A percentile compares a stretch with the other conserved stretches of the same genome.
These are phyloP conservation scores for Maudiozyma saulgeensis DNA, from an alignment of 805 yeast genomes.

Conservation along the genomic window DNA sequence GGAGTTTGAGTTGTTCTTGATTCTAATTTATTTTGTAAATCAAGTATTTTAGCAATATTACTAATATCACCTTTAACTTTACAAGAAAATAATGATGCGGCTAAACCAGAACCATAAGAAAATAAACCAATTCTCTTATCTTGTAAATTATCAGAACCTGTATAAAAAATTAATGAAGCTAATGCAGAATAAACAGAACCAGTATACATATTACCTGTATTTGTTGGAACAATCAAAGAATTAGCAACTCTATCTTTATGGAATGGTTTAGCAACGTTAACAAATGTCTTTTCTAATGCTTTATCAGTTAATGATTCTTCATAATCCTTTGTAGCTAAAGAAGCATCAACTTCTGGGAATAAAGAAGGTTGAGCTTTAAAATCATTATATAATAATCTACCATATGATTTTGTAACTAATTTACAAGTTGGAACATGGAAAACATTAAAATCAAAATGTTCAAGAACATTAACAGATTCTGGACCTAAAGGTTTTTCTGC, in stretches of 20 bases:
- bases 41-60: constrained; percentile 51
- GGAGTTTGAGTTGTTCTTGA: constrained; percentile 61
- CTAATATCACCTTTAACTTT: constrained; percentile 74
- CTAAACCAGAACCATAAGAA: constrained; percentile 98
- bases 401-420: constrained; percentile 85
- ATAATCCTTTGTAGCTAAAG: constrained; percentile 49
- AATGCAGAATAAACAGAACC: constrained; percentile 86
- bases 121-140: constrained; percentile 82
- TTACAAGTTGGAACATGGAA: constrained; percentile 99
- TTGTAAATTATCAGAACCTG: constrained; percentile 64
- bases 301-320: constrained; percentile 74
- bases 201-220: constrained; percentile 97
- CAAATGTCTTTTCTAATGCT: constrained; percentile 74
- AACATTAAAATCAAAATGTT: constrained; percentile 80
- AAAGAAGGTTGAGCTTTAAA: constrained; percentile 58
- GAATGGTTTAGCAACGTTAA: constrained; percentile 62
- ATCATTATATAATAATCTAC: constrained; percentile 85
- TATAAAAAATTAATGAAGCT: constrained; percentile 67
- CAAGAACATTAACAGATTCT: constrained; percentile 55
- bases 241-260: constrained; percentile 65
- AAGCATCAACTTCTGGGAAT: constrained; percentile 49
- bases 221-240: constrained; percentile 80
- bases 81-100: constrained; percentile 77
- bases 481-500: constrained; percentile 37
- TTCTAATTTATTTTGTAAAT: constrained; percentile 58